Evolutionary conservation across 1,139 yeast species (phyloP).

Genomic region (Suhomyces chickasaworum): DNA sequence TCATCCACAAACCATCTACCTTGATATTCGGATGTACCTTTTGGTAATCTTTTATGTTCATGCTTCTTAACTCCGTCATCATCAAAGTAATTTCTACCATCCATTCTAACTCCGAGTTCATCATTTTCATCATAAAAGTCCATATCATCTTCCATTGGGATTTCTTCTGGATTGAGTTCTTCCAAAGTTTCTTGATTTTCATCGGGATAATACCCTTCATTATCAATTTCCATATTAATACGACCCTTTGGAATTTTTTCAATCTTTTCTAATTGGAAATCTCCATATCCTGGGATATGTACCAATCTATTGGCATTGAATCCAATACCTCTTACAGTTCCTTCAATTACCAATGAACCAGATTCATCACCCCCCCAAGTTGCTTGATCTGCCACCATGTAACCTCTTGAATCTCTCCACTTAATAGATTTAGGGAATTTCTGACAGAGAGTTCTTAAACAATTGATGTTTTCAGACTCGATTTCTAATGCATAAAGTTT

Average conservation of each 20-base stretch:
- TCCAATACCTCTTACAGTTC: constrained; percentile 85
- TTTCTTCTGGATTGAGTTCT: constrained; percentile 62
- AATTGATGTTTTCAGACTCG: constrained; percentile 66
- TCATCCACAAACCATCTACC: constrained; percentile 85
- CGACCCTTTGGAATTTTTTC: constrained; percentile 44
- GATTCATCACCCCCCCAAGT: constrained; percentile 44
- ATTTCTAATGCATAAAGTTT: constrained; percentile 72
- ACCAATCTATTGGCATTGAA: constrained; percentile 75
- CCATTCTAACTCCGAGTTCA: constrained; percentile 63
- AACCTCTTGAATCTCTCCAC: constrained; percentile 94
- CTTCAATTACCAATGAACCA: constrained; percentile 61
- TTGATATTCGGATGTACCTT: constrained; percentile 92
- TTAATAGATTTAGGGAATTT: constrained; percentile 79
- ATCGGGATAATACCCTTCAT: constrained; percentile 41
- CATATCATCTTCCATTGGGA: constrained; percentile 51
- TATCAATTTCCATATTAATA: constrained; percentile 27
- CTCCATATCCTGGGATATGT: constrained; percentile 90
- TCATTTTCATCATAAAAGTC: constrained; percentile 47
- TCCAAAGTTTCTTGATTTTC: constrained; percentile 66
- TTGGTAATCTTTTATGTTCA: constrained; percentile 57
- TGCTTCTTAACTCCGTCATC: constrained; percentile 34
- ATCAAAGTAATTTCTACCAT: constrained; percentile 65
- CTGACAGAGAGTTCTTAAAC: constrained; percentile 77
- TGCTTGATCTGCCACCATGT: constrained; percentile 71
- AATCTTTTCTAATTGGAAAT: constrained; percentile 72